Evolutionary conservation across 1,284 basidiomycete species (phyloP).

Genomic region (Boletus chippewaensis): DNA sequence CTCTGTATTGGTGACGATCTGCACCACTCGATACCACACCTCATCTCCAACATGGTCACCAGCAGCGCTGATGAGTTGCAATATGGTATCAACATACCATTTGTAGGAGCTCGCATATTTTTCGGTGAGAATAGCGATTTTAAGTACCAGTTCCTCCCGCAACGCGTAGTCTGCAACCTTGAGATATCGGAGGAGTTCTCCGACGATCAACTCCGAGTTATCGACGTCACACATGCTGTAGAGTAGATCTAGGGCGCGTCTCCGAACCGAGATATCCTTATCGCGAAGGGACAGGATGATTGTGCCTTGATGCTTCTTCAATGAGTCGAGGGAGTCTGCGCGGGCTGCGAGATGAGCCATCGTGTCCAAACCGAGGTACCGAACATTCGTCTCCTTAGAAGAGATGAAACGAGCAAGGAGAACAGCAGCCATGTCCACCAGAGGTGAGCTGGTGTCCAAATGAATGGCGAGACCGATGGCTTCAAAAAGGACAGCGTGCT

Average conservation of each 20-base stretch:
- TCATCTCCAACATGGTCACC: constrained; percentile 98
- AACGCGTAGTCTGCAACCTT: constrained; percentile 93
- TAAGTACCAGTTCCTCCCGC: constrained; percentile 96
- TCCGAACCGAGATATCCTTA: constrained; percentile 94
- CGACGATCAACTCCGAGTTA: constrained; percentile 93
- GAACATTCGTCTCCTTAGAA: constrained; percentile 97
- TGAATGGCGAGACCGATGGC: constrained; percentile 98
- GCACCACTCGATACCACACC: constrained; percentile 98
- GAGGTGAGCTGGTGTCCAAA: constrained; percentile 83
- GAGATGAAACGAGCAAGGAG: constrained; percentile 94
- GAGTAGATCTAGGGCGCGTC: constrained; percentile 89
- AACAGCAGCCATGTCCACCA: constrained; percentile 87
- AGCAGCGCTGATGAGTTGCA: constrained; percentile 92
- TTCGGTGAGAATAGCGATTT: constrained; percentile 97
- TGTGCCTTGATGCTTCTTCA: constrained; percentile 94
- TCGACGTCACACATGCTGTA: constrained; percentile 99
- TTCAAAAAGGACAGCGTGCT: constrained; percentile 97
- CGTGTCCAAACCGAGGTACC: constrained; percentile 95
- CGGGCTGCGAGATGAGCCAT: constrained; percentile 97
- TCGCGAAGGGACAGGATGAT: constrained; percentile 94
- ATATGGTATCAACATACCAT: constrained; percentile 95
- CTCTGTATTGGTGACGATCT: constrained; percentile 98
- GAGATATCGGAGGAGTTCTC: constrained; percentile 88
- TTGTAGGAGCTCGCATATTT: constrained; percentile 93
- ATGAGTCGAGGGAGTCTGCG: constrained; percentile 81